Conservation (phyloP, 257 asterid species). For the Nicotiana undulata region DNA sequence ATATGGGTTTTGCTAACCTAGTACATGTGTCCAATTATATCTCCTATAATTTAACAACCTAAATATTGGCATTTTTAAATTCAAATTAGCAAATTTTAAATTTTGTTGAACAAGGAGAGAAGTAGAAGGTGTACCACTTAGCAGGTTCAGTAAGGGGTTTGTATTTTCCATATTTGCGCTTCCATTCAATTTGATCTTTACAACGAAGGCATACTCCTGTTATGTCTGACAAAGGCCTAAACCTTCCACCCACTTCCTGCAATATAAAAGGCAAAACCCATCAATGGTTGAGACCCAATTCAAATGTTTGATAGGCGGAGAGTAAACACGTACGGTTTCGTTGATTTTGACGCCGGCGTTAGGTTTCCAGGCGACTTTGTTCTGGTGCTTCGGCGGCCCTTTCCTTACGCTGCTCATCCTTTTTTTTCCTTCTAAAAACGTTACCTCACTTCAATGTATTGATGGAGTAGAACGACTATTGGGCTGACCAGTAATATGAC, state of each 20-base stretch:
- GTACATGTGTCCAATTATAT: not conserved
- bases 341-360: conserved; percentile 60
- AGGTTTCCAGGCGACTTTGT: conserved; percentile 80
- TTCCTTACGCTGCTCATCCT: conserved; percentile 48
- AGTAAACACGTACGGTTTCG: conserved; percentile 46
- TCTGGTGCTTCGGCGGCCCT: conserved; percentile 88
- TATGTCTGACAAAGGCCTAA: conserved; percentile 66
- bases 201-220: conserved; percentile 91
- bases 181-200: conserved; percentile 91
- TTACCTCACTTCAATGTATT: not conserved
- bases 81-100: not conserved
- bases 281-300: not conserved
- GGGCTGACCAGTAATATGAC: not conserved
- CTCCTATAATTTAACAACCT: not conserved
- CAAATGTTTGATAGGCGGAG: not conserved
- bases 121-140: conserved; percentile 45
- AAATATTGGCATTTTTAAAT: not conserved
- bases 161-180: conserved; percentile 82
- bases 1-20: not conserved
- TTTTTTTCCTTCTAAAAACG: not conserved
- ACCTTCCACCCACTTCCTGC: conserved; percentile 82
- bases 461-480: not conserved
- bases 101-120: not conserved
- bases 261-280: not conserved
- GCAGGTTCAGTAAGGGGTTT: conserved; percentile 79